These are phyloP conservation scores for Lantana camara DNA, from an alignment of 257 asterid genomes.

Conservation along the genomic window DNA sequence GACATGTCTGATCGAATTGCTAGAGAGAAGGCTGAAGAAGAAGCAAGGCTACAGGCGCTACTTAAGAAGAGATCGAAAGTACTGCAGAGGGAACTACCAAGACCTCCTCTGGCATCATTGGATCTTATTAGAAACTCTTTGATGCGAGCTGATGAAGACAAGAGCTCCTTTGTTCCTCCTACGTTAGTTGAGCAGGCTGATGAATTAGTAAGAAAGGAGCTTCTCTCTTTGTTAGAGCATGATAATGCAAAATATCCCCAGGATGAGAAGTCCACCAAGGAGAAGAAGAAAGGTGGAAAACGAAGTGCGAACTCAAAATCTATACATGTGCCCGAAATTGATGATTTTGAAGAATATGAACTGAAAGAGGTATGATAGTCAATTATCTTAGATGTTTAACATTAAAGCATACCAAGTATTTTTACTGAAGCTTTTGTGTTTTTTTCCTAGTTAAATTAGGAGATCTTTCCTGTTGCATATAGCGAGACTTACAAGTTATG, in stretches of 20 bases:
- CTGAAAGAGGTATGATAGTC: slow-evolving; percentile 69
- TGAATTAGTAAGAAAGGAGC: slow-evolving; percentile 84
- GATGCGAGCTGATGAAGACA: slow-evolving; percentile 75
- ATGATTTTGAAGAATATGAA: slow-evolving; percentile 79
- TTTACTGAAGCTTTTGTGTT: not conserved
- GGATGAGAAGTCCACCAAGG: slow-evolving; percentile 73
- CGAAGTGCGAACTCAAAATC: slow-evolving; percentile 53
- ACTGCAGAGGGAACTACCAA: slow-evolving; percentile 95
- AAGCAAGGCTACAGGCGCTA: slow-evolving; percentile 79
- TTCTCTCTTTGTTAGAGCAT: slow-evolving; percentile 82
- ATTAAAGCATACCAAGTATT: slow-evolving; percentile 1
- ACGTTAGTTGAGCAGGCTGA: slow-evolving; percentile 93
- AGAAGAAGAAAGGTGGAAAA: slow-evolving; percentile 79
- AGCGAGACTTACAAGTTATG: not conserved
- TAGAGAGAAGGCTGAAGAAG: slow-evolving; percentile 95
- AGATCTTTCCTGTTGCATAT: slow-evolving; percentile 15
- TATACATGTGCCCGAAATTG: slow-evolving; percentile 58
- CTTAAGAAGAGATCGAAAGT: slow-evolving; percentile 93
- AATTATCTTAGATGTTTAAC: not conserved
- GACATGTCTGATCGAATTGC: slow-evolving; percentile 98
- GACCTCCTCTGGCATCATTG: slow-evolving; percentile 86
- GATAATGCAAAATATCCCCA: slow-evolving; percentile 88
- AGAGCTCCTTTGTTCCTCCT: slow-evolving; percentile 96
- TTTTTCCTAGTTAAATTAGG: not conserved
- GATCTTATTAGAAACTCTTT: slow-evolving; percentile 74